Percentiles rank a stretch among this genome's conserved stretches.
Conservation (phyloP, 2,329 filamentous ascomycete species). For the Ophiostoma pallidulum region DNA sequence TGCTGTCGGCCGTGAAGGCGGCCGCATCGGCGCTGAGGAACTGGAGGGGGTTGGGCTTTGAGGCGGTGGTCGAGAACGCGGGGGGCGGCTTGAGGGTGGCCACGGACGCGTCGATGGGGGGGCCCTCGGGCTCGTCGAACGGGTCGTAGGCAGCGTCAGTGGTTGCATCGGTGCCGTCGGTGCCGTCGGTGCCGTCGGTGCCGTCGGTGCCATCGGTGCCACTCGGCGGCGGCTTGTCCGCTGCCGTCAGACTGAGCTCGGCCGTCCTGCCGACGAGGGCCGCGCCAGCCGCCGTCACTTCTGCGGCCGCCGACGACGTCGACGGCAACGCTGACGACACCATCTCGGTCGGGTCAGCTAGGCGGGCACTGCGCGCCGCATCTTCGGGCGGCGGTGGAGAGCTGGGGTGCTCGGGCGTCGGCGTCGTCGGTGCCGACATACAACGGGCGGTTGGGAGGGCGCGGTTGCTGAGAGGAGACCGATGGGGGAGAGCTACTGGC, state of each 20-base stretch:
- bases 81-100: constrained; percentile 37
- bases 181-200: too few species aligned
- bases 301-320: too few species aligned
- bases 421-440: not conserved
- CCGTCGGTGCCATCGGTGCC: too few species aligned
- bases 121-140: constrained; percentile 9
- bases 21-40: constrained; percentile 41
- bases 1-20: constrained; percentile 39
- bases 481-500: too few species aligned
- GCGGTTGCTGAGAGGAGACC: not conserved
- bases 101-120: constrained; percentile 28
- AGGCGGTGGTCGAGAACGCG: constrained; percentile 27
- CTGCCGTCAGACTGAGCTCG: too few species aligned
- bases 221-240: too few species aligned
- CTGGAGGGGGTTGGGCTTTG: constrained; percentile 20
- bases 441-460: too few species aligned
- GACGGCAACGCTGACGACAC: too few species aligned
- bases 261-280: too few species aligned
- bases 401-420: not conserved
- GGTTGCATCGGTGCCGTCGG: not conserved
- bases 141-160: constrained; percentile 3
- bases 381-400: not conserved
- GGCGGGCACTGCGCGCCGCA: not conserved
- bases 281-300: too few species aligned
- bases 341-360: not conserved